A percentile compares a stretch with the other conserved stretches of the same genome.
Conservation (phyloP, 495 filamentous ascomycete genomes). For the Aspergillus cristatus region DNA sequence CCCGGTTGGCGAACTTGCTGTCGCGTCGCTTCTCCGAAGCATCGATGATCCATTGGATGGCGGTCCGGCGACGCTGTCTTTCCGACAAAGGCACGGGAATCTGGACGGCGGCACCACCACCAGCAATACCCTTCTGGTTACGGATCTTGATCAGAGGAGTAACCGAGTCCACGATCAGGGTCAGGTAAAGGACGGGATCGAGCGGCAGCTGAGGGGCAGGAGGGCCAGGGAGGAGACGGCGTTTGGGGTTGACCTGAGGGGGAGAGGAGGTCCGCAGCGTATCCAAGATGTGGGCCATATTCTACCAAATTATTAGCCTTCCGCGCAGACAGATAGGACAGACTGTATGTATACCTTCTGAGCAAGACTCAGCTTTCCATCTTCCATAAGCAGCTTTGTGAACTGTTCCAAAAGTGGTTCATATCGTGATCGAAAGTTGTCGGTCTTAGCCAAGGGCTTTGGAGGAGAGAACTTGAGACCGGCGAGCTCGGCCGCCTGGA, state of each 20-base stretch:
- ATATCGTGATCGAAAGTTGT: constrained; percentile 67
- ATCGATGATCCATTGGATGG: constrained; percentile 82
- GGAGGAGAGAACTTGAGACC: constrained; percentile 74
- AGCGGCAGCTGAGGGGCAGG: constrained; percentile 64
- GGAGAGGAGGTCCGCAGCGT: constrained; percentile 77
- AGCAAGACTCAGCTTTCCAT: constrained; percentile 76
- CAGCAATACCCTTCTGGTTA: constrained; percentile 64
- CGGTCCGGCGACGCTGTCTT: constrained; percentile 65
- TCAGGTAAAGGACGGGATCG: constrained; percentile 70
- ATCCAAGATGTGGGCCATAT: constrained; percentile 78
- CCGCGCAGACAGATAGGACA: too few species aligned
- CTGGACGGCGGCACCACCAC: constrained; percentile 76
- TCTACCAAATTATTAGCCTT: constrained; percentile 36
- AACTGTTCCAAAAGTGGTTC: constrained; percentile 74
- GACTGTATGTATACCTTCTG: constrained; percentile 75
- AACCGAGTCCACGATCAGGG: constrained; percentile 90
- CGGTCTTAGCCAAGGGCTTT: constrained; percentile 47
- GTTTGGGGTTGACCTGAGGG: constrained; percentile 56
- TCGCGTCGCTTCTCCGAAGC: constrained; percentile 62
- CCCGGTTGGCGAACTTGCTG: constrained; percentile 58
- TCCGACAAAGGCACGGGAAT: constrained; percentile 67
- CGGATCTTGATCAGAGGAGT: constrained; percentile 77
- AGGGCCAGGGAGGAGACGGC: constrained; percentile 64
- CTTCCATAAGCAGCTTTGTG: constrained; percentile 79
- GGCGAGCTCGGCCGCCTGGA: constrained; percentile 21